Conservation (phyloP, 148 eudicot species). For the Fagopyrum tataricum region DNA sequence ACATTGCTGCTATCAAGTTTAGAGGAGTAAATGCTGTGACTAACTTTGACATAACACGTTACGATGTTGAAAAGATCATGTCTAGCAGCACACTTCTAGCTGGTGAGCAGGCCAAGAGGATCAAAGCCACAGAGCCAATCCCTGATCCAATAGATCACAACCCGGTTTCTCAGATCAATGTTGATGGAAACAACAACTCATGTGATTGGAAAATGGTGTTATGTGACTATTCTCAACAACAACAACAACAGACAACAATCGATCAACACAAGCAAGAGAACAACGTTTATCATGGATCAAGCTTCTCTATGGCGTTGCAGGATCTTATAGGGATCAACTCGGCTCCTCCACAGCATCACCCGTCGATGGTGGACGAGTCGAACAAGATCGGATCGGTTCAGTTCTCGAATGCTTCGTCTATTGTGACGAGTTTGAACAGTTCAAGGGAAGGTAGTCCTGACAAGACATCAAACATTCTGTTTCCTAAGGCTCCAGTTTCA, state of each 20-base stretch:
- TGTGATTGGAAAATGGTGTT: conserved; percentile 15
- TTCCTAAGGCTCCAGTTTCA: conserved; percentile 12
- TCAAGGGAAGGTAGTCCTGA: conserved; percentile 80
- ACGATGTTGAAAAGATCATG: conserved; percentile 82
- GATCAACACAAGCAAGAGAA: not conserved
- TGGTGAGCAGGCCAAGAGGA: conserved; percentile 64
- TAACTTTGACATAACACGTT: conserved; percentile 68
- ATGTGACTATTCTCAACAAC: not conserved
- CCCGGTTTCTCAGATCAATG: not conserved
- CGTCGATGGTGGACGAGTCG: conserved; percentile 12
- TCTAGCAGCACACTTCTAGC: conserved; percentile 70
- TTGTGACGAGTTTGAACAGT: conserved; percentile 61
- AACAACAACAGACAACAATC: not conserved
- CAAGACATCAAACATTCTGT: conserved; percentile 16
- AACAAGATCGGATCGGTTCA: conserved; percentile 22
- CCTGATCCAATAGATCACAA: not conserved
- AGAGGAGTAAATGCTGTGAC: conserved; percentile 82
- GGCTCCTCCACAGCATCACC: not conserved
- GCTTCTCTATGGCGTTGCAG: conserved; percentile 10
- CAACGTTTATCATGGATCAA: conserved; percentile 1
- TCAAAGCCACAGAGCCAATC: conserved; percentile 27
- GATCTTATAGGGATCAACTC: conserved; percentile 8
- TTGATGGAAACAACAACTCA: not conserved
- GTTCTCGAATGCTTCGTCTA: conserved; percentile 50
- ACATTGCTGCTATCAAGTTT: conserved; percentile 86